Conservation (phyloP, 805 yeast genomes). For the Wickerhamiella kurtzmanii region DNA sequence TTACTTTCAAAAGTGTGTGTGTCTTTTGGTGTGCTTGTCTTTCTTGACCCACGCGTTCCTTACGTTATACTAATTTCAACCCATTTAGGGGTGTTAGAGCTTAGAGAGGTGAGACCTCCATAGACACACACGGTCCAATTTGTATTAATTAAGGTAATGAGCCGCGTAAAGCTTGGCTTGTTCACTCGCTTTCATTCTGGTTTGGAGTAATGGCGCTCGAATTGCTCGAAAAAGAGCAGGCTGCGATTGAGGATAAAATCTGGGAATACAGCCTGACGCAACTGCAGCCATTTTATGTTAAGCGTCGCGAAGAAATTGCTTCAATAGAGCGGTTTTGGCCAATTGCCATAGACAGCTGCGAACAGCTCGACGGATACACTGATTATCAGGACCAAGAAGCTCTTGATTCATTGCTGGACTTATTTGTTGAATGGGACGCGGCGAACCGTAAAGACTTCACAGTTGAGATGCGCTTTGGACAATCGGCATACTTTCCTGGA, state of each 20-base stretch:
- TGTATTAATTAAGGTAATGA: no score
- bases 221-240: conserved; percentile 13
- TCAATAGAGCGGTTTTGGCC: conserved; percentile 76
- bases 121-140: no score
- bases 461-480: conserved; percentile 46
- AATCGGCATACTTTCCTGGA: conserved; percentile 35
- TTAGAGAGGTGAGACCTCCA: no score
- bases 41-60: conserved; percentile 1
- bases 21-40: background rate
- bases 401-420: conserved; percentile 50
- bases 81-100: no score
- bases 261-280: conserved; percentile 20
- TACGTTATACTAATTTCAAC: background rate
- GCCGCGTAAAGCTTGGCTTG: no score
- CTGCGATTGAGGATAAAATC: conserved; percentile 13
- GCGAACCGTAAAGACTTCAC: conserved; percentile 42
- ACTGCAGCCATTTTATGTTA: conserved; percentile 43
- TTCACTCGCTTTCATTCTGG: no score
- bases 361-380: conserved; percentile 61
- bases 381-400: conserved; percentile 64
- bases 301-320: conserved; percentile 40
- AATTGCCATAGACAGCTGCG: conserved; percentile 68
- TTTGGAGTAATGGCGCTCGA: background rate
- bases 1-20: no score
- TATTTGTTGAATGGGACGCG: conserved; percentile 38